Evolutionary conservation across 257 asterid species (phyloP).

Genomic region (Gentiana dahurica): DNA sequence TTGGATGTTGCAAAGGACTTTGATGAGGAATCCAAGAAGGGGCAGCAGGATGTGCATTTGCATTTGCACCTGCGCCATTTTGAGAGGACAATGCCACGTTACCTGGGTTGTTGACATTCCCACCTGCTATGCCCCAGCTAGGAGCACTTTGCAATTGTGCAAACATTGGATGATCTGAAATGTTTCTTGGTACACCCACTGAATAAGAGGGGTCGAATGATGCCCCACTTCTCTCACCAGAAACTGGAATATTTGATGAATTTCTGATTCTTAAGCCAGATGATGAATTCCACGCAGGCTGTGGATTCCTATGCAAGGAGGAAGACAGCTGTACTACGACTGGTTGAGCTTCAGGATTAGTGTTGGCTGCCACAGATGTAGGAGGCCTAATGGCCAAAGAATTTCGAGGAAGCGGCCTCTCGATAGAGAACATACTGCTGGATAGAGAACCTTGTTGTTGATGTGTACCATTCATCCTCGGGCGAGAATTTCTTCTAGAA

Average conservation of each 20-base stretch:
- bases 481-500: conserved; percentile 48
- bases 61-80: conserved; percentile 32
- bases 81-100: conserved; percentile 40
- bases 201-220: conserved; percentile 28
- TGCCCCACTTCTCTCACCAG: conserved; percentile 19
- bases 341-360: conserved; percentile 22
- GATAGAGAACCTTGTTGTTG: conserved; percentile 33
- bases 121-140: conserved; percentile 41
- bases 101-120: conserved; percentile 25
- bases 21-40: conserved; percentile 51
- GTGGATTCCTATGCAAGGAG: conserved; percentile 24
- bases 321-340: conserved; percentile 26
- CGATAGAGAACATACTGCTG: conserved; percentile 18
- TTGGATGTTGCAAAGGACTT: conserved; percentile 41
- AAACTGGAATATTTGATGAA: conserved; percentile 20
- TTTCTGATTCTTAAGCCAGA: conserved; percentile 40
- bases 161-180: conserved; percentile 69
- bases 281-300: conserved; percentile 47
- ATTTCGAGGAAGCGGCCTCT: conserved; percentile 29
- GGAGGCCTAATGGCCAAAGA: conserved; percentile 28
- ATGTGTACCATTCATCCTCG: conserved; percentile 49
- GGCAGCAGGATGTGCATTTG: conserved; percentile 22
- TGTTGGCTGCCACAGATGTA: conserved; percentile 27
- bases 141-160: conserved; percentile 43
- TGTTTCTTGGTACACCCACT: conserved; percentile 42